Conservation (phyloP, 345 rosid species). For the Rhizophora apiculata region DNA sequence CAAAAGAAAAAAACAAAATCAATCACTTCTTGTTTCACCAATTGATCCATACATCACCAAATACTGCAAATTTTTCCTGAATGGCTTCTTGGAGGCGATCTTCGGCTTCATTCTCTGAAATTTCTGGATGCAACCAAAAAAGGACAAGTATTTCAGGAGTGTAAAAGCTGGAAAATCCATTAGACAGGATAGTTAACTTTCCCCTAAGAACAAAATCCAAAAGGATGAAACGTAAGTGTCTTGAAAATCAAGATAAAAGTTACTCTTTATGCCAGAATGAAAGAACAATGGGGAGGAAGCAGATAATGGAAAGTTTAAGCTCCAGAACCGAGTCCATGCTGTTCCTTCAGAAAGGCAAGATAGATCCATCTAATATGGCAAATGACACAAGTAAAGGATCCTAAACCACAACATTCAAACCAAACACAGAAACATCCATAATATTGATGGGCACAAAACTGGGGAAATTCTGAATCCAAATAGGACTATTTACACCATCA, state of each 20-base stretch:
- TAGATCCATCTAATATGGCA: background rate
- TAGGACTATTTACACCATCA: constrained; percentile 1
- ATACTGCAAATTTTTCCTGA: constrained; percentile 91
- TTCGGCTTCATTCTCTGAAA: constrained; percentile 98
- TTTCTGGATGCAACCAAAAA: constrained; percentile 54
- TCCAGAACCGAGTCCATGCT: background rate
- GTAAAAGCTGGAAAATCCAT: constrained; percentile 8
- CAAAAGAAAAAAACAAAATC: constrained; percentile 5
- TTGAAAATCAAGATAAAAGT: background rate
- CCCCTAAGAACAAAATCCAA: background rate
- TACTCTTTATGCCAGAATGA: background rate
- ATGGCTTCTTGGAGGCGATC: constrained; percentile 88
- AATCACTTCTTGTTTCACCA: constrained; percentile 16
- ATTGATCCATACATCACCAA: constrained; percentile 79
- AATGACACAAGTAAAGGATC: background rate
- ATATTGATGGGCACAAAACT: background rate
- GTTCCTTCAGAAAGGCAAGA: background rate
- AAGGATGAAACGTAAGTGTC: background rate
- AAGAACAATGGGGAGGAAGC: background rate
- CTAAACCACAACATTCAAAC: background rate
- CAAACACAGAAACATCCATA: background rate
- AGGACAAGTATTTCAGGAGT: constrained; percentile 14
- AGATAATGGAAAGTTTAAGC: background rate
- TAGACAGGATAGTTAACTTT: background rate
- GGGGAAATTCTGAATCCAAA: background rate